Percentiles rank a stretch among this genome's conserved stretches.
These are phyloP conservation scores for Arthrocladium fulminans DNA, from an alignment of 2,329 filamentous ascomycete species.

Conservation along the genomic window DNA sequence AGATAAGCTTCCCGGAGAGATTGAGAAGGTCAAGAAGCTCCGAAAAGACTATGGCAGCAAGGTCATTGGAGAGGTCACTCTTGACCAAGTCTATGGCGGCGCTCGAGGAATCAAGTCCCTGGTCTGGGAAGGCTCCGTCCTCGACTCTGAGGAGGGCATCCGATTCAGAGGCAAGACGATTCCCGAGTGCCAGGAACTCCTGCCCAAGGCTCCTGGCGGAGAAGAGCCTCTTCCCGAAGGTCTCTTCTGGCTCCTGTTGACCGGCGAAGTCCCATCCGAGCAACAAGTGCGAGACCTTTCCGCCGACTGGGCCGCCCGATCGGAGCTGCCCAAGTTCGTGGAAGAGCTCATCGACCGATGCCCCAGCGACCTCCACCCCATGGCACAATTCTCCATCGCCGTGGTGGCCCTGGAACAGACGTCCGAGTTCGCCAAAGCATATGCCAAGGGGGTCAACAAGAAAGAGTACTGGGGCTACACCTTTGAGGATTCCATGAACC, in stretches of 20 bases:
- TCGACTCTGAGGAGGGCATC: conserved; percentile 98
- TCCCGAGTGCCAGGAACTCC: conserved; percentile 93
- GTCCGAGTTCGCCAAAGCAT: conserved; percentile 95
- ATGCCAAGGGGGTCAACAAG: conserved; percentile 98
- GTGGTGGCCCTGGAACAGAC: conserved; percentile 98
- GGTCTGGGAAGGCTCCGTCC: conserved; percentile 97
- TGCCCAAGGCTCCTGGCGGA: conserved; percentile 94
- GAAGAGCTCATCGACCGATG: conserved; percentile 99
- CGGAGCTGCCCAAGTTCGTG: conserved; percentile 93
- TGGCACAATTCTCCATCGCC: conserved; percentile 98
- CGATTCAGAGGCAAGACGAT: conserved; percentile 99
- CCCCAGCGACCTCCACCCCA: conserved; percentile 96
- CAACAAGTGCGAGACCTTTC: conserved; percentile 98
- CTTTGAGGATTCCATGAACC: conserved; percentile 98
- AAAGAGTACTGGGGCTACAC: conserved; percentile 99
- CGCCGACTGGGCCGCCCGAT: conserved; percentile 96
- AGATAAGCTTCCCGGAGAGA: conserved; percentile 87
- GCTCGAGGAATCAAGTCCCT: conserved; percentile 97
- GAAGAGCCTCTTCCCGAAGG: conserved; percentile 96
- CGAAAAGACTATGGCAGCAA: conserved; percentile 93
- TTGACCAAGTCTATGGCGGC: conserved; percentile 99
- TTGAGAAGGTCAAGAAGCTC: conserved; percentile 98
- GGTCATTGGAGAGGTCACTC: conserved; percentile 93
- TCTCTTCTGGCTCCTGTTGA: conserved; percentile 99
- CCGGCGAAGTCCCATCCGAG: conserved; percentile 93